phyloP scores from a whole-genome alignment of 805 yeast species.

The Ogataea glucozyma region DNA sequence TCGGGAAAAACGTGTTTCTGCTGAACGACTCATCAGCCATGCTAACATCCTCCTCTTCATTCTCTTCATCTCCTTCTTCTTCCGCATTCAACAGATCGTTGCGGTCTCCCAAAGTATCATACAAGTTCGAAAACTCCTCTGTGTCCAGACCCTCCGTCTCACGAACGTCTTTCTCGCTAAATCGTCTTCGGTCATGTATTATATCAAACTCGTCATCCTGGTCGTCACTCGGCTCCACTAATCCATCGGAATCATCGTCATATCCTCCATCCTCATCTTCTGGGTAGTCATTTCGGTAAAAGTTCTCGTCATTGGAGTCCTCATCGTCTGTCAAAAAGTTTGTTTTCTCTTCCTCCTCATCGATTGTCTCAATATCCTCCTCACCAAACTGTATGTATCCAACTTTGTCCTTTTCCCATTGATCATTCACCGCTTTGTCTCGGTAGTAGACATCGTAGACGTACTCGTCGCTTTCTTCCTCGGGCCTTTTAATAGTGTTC shows the following conservation, averaged over 20 bases:
- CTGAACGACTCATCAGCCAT: slow-evolving; percentile 25
- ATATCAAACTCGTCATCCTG: slow-evolving; percentile 40
- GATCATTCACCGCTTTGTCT: slow-evolving; percentile 51
- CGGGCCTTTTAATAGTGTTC: slow-evolving; percentile 1
- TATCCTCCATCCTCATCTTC: slow-evolving; percentile 80
- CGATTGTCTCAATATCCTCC: slow-evolving; percentile 41
- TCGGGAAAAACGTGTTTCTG: slow-evolving; percentile 56
- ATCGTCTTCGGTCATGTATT: slow-evolving; percentile 34
- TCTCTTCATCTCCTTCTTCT: slow-evolving; percentile 20
- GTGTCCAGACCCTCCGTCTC: slow-evolving; percentile 32
- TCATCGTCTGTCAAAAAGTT: slow-evolving; percentile 59
- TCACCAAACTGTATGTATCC: slow-evolving; percentile 59
- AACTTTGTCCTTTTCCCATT: slow-evolving; percentile 39
- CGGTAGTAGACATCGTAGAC: slow-evolving; percentile 89
- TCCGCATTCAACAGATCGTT: slow-evolving; percentile 14
- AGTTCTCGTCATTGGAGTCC: slow-evolving; percentile 89
- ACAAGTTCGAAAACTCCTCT: slow-evolving; percentile 37
- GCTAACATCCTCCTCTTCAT: slow-evolving; percentile 15
- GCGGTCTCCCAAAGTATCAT: slow-evolving; percentile 24
- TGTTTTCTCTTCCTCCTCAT: slow-evolving; percentile 41
- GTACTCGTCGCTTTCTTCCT: slow-evolving; percentile 50
- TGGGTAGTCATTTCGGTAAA: slow-evolving; percentile 90
- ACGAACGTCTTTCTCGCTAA: slow-evolving; percentile 30
- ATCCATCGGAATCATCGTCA: slow-evolving; percentile 31
- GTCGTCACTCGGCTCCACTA: slow-evolving; percentile 38